Conservation (phyloP, 2,329 filamentous ascomycete genomes). For the Monosporascus sp. region DNA sequence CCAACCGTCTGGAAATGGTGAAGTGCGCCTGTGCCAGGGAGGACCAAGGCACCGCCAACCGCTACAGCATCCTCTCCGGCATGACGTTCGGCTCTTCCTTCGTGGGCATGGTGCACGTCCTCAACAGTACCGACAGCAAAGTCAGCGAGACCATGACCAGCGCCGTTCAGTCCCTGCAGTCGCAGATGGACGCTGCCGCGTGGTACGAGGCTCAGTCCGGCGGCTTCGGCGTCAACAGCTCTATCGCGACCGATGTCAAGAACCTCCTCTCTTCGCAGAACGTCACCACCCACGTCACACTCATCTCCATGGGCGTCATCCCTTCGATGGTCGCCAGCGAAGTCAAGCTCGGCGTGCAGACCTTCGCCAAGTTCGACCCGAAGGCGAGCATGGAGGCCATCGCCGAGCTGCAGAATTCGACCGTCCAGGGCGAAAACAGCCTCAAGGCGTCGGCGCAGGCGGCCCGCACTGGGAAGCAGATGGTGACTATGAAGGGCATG, state of each 20-base stretch:
- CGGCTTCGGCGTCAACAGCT: conserved; percentile 5
- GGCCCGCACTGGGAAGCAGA: conserved; percentile 6
- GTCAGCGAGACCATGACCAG: conserved; percentile 4
- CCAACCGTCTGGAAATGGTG: not conserved
- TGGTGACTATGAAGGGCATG: conserved; percentile 4
- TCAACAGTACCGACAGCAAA: conserved; percentile 3
- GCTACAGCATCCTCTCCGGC: conserved; percentile 11
- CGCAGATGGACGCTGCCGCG: conserved; percentile 3
- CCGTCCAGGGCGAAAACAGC: conserved; percentile 1
- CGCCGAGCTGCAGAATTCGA: conserved; percentile 7
- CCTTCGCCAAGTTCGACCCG: conserved; percentile 7
- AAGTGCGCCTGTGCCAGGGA: too few relatives aligned
- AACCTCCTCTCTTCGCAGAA: conserved; percentile 8
- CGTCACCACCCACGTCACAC: conserved; percentile 5
- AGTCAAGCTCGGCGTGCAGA: conserved; percentile 7
- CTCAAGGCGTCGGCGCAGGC: conserved; percentile 7
- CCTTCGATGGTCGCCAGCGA: conserved; percentile 11
- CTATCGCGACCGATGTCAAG: conserved; percentile 6
- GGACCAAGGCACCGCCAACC: not conserved
- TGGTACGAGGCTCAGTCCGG: not conserved
- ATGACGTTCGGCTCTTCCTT: conserved; percentile 12
- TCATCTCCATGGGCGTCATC: conserved; percentile 8
- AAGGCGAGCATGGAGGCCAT: conserved; percentile 6
- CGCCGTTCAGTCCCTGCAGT: conserved; percentile 3
- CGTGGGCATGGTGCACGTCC: conserved; percentile 12